Base-by-base conservation (phyloP, 2,329 filamentous ascomycete species). In the Bertia moriformis region DNA sequence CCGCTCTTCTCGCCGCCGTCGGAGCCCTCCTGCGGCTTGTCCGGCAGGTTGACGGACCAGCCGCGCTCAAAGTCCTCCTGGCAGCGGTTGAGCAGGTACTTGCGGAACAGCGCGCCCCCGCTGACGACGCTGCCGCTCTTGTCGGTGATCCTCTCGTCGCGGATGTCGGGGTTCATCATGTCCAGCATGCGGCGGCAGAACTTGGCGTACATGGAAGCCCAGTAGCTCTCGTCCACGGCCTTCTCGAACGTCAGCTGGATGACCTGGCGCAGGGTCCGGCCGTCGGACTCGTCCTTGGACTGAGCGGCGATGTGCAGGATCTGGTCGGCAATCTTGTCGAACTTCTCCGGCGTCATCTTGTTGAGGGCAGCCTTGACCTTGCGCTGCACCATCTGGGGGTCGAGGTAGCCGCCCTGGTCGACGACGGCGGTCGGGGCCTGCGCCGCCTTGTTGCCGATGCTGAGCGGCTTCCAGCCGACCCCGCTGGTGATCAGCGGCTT, bases 321-420 rank as follows among this genome's bases (percentile, higher is more conserved):
- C 59, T 95, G 87, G 45, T 88, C 83, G 4, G 91, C 77, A 48
- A 98, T 94, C 65, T 81, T 88, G 57, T 93, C 88, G 52, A 98
- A 98, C 56, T 96, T 98, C 65, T 98, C 91, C 0, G 91, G 91
- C 0, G 91, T 96, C 91, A 98, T 96, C 81, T 98, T 98, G 78
- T 98, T 98, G 52, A 98, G 69, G 44, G 84, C 84, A 46, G 87
- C 83, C 78, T 98, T 98, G 58, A 98, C 91, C 78, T 98, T 98
- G 50, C 89, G 81, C 66, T 98, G 91, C 42, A 98, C 91, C 68
- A 91, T 78, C 51, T 89, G 85, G 18, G 91, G 89, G 47, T 93
- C 77, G 64, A 96, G 73, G 50, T 84, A 70, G 38, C 66, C 65
- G 5, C 65, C 57, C 45, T 65, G 60, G 41, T 67, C 60, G 43